Evolutionary conservation across 179 eudicot genomes (phyloP), one percentile per base, ranked within the genome.

Genomic region (Beta corolliflora): DNA sequence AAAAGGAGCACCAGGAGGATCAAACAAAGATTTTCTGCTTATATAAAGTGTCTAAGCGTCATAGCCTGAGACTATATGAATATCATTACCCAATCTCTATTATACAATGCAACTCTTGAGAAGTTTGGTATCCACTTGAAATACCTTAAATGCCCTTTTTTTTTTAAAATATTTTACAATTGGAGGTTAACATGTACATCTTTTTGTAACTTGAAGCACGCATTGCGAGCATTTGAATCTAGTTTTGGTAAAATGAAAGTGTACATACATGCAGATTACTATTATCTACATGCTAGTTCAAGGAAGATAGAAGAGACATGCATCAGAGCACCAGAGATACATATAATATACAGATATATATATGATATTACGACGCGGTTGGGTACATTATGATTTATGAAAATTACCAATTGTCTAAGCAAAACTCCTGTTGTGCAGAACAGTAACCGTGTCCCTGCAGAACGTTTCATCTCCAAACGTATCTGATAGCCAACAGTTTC

Each of bases 351-450:
- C 41, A 36, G 41, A 75, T 75, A 7, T 16, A 75, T 36, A 9
- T 25, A n/a, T n/a, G n/a, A n/a, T n/a, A n/a, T n/a, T n/a, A n/a
- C n/a, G n/a, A n/a, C n/a, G n/a, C n/a, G n/a, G n/a, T n/a, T n/a
- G n/a, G n/a, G n/a, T n/a, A n/a, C n/a, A n/a, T n/a, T n/a, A 64
- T 15, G 58, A 73, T 60, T 7, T 76, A 65, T 23, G 68, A 75
- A 80, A 9, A 73, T 81, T 92, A 95, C 99, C 98, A 95, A 87
- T 85, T 89, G 89, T 73, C 98, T 88, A 73, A 95, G 92, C 88
- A 95, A 80, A 71, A 95, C 93, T 73, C 99, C 99, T 60, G 99
- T 95, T 36, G 99, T 95, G 90, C 98, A 95, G 89, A 95, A 95
- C 55, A 95, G 87, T 79, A 95, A 85, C 75, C 93, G 87, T 79